A percentile compares a stretch with the other conserved stretches of the same genome.
These are phyloP conservation scores for Russula vinacea DNA, from an alignment of 768 basidiomycete species.

Conservation along the genomic window DNA sequence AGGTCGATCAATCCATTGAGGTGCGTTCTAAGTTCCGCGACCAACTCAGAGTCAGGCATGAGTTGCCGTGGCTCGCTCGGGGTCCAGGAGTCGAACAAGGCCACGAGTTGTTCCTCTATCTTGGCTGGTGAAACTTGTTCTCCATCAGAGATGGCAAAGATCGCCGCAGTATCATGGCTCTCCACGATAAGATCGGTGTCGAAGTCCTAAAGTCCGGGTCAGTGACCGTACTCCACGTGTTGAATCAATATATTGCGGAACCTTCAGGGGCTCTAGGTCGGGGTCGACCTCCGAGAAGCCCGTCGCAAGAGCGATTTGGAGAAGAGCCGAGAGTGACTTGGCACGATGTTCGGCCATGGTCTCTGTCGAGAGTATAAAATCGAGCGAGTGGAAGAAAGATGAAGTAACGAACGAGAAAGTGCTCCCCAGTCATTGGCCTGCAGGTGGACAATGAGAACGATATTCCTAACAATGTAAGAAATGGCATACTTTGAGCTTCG, in stretches of 20 bases:
- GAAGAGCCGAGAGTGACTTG: slow-evolving; percentile 37
- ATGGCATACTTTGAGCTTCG: slow-evolving; percentile 12
- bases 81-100: slow-evolving; percentile 35
- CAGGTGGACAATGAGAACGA: not conserved
- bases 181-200: slow-evolving; percentile 48
- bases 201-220: slow-evolving; percentile 42
- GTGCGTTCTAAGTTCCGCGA: slow-evolving; percentile 37
- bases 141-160: slow-evolving; percentile 37
- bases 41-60: slow-evolving; percentile 44
- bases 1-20: slow-evolving; percentile 42
- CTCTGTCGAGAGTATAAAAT: slow-evolving; percentile 36
- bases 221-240: not conserved
- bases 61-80: slow-evolving; percentile 37
- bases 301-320: slow-evolving; percentile 47
- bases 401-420: slow-evolving; percentile 49
- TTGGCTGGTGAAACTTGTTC: slow-evolving; percentile 25
- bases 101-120: slow-evolving; percentile 33
- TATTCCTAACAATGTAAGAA: no score
- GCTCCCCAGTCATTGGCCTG: slow-evolving; percentile 66
- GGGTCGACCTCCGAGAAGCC: slow-evolving; percentile 49
- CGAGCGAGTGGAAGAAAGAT: not conserved
- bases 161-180: slow-evolving; percentile 38
- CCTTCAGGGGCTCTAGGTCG: slow-evolving; percentile 51
- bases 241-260: slow-evolving; percentile 25
- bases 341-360: slow-evolving; percentile 50